Evolutionary conservation across 139 green algal genomes (phyloP).

Genomic region (Parachlorella kessleri): DNA sequence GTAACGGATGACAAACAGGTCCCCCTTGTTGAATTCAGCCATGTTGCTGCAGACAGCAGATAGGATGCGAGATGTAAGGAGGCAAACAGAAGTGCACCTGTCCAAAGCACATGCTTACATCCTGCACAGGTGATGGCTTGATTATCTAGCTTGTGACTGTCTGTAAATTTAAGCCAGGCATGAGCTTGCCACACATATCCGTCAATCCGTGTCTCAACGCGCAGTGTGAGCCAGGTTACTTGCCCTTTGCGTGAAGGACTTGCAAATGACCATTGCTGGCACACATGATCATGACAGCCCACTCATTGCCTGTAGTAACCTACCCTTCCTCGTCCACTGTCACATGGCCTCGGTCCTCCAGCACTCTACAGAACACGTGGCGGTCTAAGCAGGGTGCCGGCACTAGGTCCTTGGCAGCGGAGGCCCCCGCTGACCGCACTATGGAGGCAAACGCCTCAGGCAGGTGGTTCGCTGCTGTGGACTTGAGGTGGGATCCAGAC

Average conservation of each 20-base stretch:
- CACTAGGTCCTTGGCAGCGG: conserved; percentile 49
- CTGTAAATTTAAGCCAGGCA: too few species aligned
- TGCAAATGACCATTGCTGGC: too few species aligned
- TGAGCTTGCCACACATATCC: too few species aligned
- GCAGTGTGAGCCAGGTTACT: too few species aligned
- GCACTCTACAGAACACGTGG: conserved; percentile 55
- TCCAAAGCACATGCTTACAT: too few species aligned
- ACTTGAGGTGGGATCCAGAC: conserved; percentile 42
- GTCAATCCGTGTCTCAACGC: too few species aligned
- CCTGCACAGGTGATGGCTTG: too few species aligned
- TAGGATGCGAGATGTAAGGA: neutral
- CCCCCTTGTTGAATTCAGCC: conserved; percentile 48
- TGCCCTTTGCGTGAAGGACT: too few species aligned
- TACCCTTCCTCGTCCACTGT: conserved; percentile 48
- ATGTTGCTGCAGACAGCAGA: conserved; percentile 33
- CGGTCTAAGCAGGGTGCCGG: conserved; percentile 39
- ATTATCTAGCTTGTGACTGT: too few species aligned
- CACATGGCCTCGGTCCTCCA: conserved; percentile 48
- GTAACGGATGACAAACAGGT: conserved; percentile 60
- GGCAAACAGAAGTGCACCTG: too few species aligned
- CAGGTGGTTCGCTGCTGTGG: conserved; percentile 36
- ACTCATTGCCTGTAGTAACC: too few species aligned
- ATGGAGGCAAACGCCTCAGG: conserved; percentile 47
- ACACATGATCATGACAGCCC: too few species aligned
- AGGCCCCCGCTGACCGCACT: conserved; percentile 37